phyloP scores from a whole-genome alignment of 2,329 filamentous ascomycete genomes.

The Alternaria sp. region DNA sequence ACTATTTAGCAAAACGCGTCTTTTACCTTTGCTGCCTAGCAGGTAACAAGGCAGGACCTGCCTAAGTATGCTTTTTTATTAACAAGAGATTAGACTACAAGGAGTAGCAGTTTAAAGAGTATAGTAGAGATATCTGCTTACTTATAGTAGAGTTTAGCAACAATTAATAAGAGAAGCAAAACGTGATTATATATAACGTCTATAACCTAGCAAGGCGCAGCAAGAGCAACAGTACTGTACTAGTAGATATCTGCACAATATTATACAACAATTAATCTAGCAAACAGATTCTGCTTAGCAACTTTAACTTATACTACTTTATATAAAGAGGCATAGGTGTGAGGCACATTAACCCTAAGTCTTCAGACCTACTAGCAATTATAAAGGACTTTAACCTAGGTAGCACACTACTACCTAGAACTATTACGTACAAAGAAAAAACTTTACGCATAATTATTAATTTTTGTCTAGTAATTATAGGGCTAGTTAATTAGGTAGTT shows the following conservation, averaged over 20 bases:
- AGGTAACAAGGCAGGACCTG: constrained; percentile 8
- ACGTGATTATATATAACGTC: constrained; percentile 27
- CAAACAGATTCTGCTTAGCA: constrained; percentile 21
- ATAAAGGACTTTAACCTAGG: constrained; percentile 22
- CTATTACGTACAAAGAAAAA: constrained; percentile 24
- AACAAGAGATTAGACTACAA: constrained; percentile 33
- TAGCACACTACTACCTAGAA: constrained; percentile 18
- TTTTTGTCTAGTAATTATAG: constrained; percentile 20
- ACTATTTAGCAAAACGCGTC: constrained; percentile 30
- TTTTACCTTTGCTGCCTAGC: constrained; percentile 31
- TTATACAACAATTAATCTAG: constrained; percentile 7
- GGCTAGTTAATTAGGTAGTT: constrained; percentile 23
- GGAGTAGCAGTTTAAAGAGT: constrained; percentile 23
- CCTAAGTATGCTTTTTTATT: constrained; percentile 38
- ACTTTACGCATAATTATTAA: constrained; percentile 18
- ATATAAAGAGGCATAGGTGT: constrained; percentile 20
- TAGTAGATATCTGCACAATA: constrained; percentile 2
- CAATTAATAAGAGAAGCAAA: constrained; percentile 8
- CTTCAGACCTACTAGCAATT: constrained; percentile 23
- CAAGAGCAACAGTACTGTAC: constrained; percentile 12
- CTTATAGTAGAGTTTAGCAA: constrained; percentile 13
- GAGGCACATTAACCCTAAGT: constrained; percentile 17
- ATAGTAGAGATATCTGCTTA: constrained; percentile 29
- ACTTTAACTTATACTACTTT: constrained; percentile 26
- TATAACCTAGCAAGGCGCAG: constrained; percentile 28